Evolutionary conservation across 1,139 yeast species (phyloP).

Genomic region (Keqinozyma sinolaborantium): DNA sequence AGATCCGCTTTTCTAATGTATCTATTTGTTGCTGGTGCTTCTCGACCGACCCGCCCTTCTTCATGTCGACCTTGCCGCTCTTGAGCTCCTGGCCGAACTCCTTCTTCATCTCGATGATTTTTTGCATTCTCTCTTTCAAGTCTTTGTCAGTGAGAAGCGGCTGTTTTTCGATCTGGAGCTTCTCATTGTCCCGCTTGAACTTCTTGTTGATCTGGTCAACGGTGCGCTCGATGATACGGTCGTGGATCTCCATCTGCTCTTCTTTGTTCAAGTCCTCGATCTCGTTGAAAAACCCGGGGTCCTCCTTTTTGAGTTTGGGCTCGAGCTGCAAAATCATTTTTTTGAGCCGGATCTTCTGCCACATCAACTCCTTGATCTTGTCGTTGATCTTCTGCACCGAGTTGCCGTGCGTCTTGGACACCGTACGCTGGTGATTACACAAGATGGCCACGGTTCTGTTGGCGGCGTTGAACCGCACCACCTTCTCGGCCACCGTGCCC

Average conservation of each 20-base stretch:
- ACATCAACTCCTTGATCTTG: constrained; percentile 69
- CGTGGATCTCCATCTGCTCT: constrained; percentile 58
- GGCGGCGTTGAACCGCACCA: constrained; percentile 88
- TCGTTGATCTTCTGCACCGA: constrained; percentile 78
- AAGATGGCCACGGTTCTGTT: constrained; percentile 91
- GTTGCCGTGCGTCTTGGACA: constrained; percentile 77
- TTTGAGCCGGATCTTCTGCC: constrained; percentile 79
- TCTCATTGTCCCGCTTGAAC: constrained; percentile 75
- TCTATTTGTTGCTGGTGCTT: constrained; percentile 73
- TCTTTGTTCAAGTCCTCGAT: constrained; percentile 67
- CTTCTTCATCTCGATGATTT: constrained; percentile 51
- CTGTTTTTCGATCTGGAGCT: constrained; percentile 55
- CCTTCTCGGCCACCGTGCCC: constrained; percentile 86
- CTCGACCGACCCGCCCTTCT: constrained; percentile 57
- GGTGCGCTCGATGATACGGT: constrained; percentile 54
- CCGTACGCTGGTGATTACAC: constrained; percentile 96
- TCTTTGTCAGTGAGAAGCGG: constrained; percentile 49
- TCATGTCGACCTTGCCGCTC: constrained; percentile 58
- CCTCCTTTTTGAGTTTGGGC: constrained; percentile 47
- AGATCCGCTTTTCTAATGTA: constrained; percentile 67
- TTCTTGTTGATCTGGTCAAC: constrained; percentile 61
- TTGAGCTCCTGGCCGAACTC: constrained; percentile 59
- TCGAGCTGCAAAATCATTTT: constrained; percentile 69
- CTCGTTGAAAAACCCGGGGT: constrained; percentile 62
- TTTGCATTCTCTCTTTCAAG: constrained; percentile 55